These are phyloP conservation scores for Rhynchospora pubera DNA, from an alignment of 176 grass and related monocot species.

Conservation along the genomic window DNA sequence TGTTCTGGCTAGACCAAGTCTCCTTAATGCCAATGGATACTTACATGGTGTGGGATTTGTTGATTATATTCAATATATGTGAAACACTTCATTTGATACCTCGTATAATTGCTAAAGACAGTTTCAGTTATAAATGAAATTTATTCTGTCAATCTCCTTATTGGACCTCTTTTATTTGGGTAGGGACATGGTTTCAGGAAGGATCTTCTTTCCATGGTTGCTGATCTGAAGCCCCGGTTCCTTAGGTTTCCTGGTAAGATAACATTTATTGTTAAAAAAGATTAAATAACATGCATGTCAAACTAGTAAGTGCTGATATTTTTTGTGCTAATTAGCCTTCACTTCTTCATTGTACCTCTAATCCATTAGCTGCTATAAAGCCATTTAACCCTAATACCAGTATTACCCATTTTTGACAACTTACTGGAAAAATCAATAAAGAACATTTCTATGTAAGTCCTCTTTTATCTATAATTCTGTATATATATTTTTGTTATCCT, in stretches of 20 bases:
- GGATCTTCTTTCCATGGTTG: conserved; percentile 65
- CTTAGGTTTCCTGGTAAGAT: conserved; percentile 70
- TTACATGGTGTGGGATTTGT: conserved; percentile 25
- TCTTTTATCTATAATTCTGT: conserved; percentile 8
- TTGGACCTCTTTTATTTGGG: not conserved
- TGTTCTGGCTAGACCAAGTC: conserved; percentile 47
- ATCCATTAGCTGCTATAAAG: not conserved
- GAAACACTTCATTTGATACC: not conserved
- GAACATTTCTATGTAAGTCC: not conserved
- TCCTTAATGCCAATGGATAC: conserved; percentile 31
- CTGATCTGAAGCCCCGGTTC: conserved; percentile 68
- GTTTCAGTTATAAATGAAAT: not conserved
- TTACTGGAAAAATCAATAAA: not conserved
- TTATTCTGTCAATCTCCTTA: conserved; percentile 1
- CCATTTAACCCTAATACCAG: not conserved
- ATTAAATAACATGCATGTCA: not conserved
- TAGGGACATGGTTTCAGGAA: conserved; percentile 76
- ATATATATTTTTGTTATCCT: conserved; percentile 6
- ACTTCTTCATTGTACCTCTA: not conserved
- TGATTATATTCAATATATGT: not conserved
- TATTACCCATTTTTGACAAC: not conserved
- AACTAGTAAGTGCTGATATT: not conserved
- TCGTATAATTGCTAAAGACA: not conserved
- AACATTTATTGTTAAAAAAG: not conserved
- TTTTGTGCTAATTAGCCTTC: not conserved